Conservation (phyloP, 2,329 filamentous ascomycete genomes). For the Ophiostoma tasmaniense region DNA sequence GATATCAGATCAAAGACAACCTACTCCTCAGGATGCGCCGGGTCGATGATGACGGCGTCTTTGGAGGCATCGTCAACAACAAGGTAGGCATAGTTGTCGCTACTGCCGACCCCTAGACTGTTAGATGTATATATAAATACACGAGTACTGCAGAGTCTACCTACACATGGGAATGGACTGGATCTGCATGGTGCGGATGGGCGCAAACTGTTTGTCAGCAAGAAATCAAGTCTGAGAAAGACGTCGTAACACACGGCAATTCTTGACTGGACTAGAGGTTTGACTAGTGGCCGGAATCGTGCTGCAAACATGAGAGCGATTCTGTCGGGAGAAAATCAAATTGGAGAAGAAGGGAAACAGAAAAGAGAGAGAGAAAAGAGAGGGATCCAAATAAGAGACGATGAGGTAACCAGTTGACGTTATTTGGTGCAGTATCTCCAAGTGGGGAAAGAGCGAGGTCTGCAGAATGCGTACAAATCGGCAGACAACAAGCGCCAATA, state of each 20-base stretch:
- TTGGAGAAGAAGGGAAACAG: neutral
- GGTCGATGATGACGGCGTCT: constrained; percentile 71
- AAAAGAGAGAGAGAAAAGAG: neutral
- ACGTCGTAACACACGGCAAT: neutral
- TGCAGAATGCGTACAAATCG: neutral
- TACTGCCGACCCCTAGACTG: constrained; percentile 58
- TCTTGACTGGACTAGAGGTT: neutral
- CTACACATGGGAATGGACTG: constrained; percentile 83
- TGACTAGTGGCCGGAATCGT: neutral
- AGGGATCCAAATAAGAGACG: neutral
- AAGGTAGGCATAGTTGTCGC: constrained; percentile 81
- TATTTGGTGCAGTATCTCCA: constrained; percentile 3
- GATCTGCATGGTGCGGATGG: constrained; percentile 63
- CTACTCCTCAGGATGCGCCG: constrained; percentile 69
- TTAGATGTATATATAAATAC: neutral
- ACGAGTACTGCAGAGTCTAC: constrained; percentile 25
- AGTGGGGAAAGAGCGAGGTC: constrained; percentile 1
- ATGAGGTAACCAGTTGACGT: neutral
- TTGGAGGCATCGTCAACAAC: constrained; percentile 70
- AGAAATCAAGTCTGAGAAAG: neutral
- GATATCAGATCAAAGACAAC: neutral
- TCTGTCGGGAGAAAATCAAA: neutral
- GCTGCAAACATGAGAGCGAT: constrained; percentile 9
- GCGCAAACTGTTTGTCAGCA: constrained; percentile 27
- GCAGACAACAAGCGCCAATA: neutral